These are phyloP conservation scores for Xylaria arbuscula DNA, from an alignment of 2,329 filamentous ascomycete genomes.

Conservation along the genomic window DNA sequence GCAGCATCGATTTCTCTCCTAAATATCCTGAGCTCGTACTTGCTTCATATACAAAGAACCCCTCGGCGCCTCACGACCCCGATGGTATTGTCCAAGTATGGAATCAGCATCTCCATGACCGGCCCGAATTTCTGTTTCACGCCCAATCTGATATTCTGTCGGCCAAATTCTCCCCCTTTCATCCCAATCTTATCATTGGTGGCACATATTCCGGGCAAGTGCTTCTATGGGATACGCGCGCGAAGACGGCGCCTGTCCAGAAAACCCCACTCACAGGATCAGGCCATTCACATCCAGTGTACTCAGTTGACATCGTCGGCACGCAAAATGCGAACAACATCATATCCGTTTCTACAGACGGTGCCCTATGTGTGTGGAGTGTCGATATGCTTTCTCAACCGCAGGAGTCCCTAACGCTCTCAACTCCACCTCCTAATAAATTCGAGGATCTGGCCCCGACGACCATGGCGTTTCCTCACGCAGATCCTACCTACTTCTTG, in stretches of 20 bases:
- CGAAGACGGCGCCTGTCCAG: constrained; percentile 88
- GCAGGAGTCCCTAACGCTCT: constrained; percentile 90
- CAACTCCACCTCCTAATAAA: constrained; percentile 84
- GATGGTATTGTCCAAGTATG: constrained; percentile 95
- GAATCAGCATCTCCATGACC: constrained; percentile 94
- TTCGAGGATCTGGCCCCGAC: constrained; percentile 96
- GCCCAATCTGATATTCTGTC: constrained; percentile 95
- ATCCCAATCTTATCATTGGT: constrained; percentile 94
- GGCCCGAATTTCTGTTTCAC: constrained; percentile 96
- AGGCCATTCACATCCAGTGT: constrained; percentile 95
- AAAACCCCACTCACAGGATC: constrained; percentile 96
- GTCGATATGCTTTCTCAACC: constrained; percentile 98
- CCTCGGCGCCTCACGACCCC: constrained; percentile 91
- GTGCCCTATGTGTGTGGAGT: constrained; percentile 95
- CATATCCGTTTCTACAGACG: constrained; percentile 95
- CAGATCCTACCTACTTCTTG: constrained; percentile 97
- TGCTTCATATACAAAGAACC: constrained; percentile 97
- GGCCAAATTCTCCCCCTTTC: constrained; percentile 98
- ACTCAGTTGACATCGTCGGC: constrained; percentile 93
- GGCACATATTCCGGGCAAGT: constrained; percentile 98
- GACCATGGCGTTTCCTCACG: constrained; percentile 92
- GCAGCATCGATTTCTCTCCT: constrained; percentile 92
- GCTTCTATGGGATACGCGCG: constrained; percentile 94
- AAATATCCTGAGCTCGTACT: constrained; percentile 94
- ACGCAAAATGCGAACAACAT: constrained; percentile 99